Evolutionary conservation across 495 filamentous ascomycete genomes (phyloP), one percentile per base, ranked within the genome.

Genomic region (Xylaria sp.): DNA sequence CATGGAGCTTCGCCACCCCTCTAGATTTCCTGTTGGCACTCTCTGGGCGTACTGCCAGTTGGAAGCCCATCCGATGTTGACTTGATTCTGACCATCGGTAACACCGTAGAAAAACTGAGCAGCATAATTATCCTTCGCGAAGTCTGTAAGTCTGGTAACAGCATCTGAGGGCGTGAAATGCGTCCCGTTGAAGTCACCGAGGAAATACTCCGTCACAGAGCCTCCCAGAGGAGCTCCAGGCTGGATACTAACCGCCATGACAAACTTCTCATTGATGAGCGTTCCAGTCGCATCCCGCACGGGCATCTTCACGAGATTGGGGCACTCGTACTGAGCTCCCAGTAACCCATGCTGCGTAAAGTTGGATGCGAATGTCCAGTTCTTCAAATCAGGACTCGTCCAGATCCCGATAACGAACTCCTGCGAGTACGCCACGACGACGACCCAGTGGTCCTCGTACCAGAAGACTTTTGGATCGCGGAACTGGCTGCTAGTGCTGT

Each of bases 321-420:
- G 88, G 58, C 87, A 88, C 73, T 90, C 88, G 80, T 87, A 90
- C 46, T 87, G 85, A 2, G 88, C 82, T 1, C 86, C 87, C 72
- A 87, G 75, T 14, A 85, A 75, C 26, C 87, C 88, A 37, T 81
- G 76, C 24, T 84, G 82, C 0, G 85, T 82, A 74, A 90, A 90
- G 58, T 89, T 88, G 50, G 86, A 87, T 19, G 76, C 81, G 40
- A 81, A 77, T 0, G 82, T 82, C 88, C 88, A 90, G 50, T 82
- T 73, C 57, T 81, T 85, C 11, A 90, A 78, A 69, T 89, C 80
- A 1, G 79, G 72, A 0, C 88, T 89, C 17, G 84, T 88, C 67
- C 76, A 90, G 52, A 90, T 79, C 7, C 84, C 80, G 58, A 90
- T 79, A 26, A 80, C 82, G 69, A 88, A 88, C 19, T 86, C 79